phyloP scores from a whole-genome alignment of 768 basidiomycete species.

The Calocybe gangraenosa region DNA sequence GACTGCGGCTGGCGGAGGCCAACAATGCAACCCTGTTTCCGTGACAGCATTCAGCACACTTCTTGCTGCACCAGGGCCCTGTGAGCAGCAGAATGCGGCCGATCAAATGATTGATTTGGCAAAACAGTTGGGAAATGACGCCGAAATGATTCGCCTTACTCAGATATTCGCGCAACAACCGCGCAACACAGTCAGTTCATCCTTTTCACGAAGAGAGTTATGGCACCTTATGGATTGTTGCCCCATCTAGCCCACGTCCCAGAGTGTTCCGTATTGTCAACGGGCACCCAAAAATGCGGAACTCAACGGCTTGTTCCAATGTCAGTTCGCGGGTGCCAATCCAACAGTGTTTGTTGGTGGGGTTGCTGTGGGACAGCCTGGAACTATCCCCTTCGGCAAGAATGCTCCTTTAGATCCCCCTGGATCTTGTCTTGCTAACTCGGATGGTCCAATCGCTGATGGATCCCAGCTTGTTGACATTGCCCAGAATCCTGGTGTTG shows the following conservation, averaged over 20 bases:
- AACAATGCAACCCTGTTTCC: constrained; percentile 54
- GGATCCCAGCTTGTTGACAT: constrained; percentile 38
- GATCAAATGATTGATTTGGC: constrained; percentile 47
- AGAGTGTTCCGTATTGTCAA: constrained; percentile 50
- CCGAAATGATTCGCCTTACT: constrained; percentile 44
- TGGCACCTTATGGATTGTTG: neutral
- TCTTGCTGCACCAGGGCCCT: constrained; percentile 51
- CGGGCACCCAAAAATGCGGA: constrained; percentile 46
- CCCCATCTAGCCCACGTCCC: constrained; percentile 32
- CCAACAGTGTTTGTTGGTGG: constrained; percentile 42
- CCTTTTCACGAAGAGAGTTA: neutral
- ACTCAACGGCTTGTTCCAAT: constrained; percentile 54
- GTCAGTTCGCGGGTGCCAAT: constrained; percentile 49
- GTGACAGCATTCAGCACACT: constrained; percentile 54
- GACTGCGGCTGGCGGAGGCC: constrained; percentile 50
- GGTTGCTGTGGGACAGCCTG: constrained; percentile 34
- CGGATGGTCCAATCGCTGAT: constrained; percentile 44
- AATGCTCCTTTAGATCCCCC: constrained; percentile 35
- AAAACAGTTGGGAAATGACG: constrained; percentile 38
- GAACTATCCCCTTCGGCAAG: constrained; percentile 52
- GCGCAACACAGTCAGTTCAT: constrained; percentile 42
- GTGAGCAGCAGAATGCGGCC: constrained; percentile 53
- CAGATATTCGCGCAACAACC: constrained; percentile 58
- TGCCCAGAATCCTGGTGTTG: constrained; percentile 30
- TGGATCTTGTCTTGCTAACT: constrained; percentile 48